Conservation (phyloP, 768 basidiomycete genomes). For the Holtermannia corniformis region DNA sequence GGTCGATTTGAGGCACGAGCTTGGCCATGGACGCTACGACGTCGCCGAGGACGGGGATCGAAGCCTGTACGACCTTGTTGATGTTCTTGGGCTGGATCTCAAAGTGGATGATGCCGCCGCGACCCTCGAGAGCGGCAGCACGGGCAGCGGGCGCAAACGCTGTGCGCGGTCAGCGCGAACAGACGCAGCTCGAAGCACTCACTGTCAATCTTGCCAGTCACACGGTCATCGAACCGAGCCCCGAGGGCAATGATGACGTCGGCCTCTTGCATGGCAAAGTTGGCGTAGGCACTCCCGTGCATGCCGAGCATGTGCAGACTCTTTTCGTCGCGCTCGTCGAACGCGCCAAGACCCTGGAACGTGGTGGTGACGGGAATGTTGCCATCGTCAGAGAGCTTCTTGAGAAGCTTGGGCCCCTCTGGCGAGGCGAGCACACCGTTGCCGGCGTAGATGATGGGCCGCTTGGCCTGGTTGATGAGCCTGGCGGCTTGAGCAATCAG, state of each 20-base stretch:
- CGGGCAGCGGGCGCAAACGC: constrained; percentile 83
- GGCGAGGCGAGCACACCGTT: constrained; percentile 77
- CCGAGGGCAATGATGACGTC: constrained; percentile 97
- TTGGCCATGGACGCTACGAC: constrained; percentile 71
- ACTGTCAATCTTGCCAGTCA: constrained; percentile 76
- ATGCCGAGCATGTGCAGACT: constrained; percentile 97
- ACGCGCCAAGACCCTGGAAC: constrained; percentile 87
- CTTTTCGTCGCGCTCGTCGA: constrained; percentile 77
- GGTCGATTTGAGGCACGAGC: constrained; percentile 65
- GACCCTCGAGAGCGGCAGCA: constrained; percentile 71
- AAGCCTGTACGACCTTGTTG: constrained; percentile 95
- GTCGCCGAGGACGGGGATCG: constrained; percentile 88
- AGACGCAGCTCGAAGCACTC: constrained; percentile 11
- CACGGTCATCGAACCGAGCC: constrained; percentile 93
- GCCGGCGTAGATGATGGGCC: constrained; percentile 87
- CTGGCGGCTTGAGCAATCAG: constrained; percentile 74
- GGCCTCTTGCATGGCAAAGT: constrained; percentile 93
- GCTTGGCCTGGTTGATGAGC: constrained; percentile 83
- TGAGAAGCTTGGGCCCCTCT: constrained; percentile 70
- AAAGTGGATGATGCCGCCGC: constrained; percentile 97
- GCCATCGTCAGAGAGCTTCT: constrained; percentile 65
- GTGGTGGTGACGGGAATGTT: constrained; percentile 98
- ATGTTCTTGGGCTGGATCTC: constrained; percentile 98
- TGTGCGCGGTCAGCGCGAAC: constrained; percentile 6
- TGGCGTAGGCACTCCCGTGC: constrained; percentile 97